A percentile compares a stretch with the other conserved stretches of the same genome.
Evolutionary conservation across 2,329 filamentous ascomycete species (phyloP).

Genomic region (Aspergillus tanneri): DNA sequence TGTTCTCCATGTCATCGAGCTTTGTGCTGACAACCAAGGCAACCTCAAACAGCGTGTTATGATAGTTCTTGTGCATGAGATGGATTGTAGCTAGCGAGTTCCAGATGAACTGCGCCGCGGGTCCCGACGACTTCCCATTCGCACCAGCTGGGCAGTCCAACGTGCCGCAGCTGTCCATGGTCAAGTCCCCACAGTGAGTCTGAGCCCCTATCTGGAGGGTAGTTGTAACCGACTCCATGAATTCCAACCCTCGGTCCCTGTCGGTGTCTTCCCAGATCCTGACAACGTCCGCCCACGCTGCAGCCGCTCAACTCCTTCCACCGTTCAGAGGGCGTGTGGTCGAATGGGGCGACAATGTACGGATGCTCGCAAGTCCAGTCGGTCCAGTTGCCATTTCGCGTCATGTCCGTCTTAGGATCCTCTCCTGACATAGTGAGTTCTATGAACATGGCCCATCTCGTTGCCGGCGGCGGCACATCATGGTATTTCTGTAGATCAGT

Average conservation of each 20-base stretch:
- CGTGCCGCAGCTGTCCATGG: background rate
- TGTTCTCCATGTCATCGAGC: background rate
- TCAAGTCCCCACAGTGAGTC: background rate
- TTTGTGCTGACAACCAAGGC: background rate
- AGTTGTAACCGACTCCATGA: conserved; percentile 4
- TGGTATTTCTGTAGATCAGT: conserved; percentile 24
- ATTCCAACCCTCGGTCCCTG: background rate
- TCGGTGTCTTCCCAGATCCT: conserved; percentile 10
- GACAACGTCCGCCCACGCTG: conserved; percentile 8
- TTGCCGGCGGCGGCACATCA: background rate
- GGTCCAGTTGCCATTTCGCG: conserved; percentile 14
- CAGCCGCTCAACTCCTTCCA: conserved; percentile 9
- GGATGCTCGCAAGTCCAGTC: conserved; percentile 6
- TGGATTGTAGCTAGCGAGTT: conserved; percentile 14
- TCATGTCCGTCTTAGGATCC: background rate
- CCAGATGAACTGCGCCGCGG: conserved; percentile 18
- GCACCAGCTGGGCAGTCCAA: background rate
- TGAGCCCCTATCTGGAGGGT: background rate
- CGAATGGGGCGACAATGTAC: background rate
- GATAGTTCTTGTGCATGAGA: conserved; percentile 1
- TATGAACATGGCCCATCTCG: background rate
- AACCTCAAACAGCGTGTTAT: background rate
- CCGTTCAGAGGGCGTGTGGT: conserved; percentile 1
- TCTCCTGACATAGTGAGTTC: background rate
- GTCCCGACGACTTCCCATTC: conserved; percentile 5